Percentiles rank a stretch among this genome's conserved stretches.
These are phyloP conservation scores for slime mould (Dictyostelium discoideum) DNA, from an alignment of 78 protist genomes.

Conservation along the genomic window DNA sequence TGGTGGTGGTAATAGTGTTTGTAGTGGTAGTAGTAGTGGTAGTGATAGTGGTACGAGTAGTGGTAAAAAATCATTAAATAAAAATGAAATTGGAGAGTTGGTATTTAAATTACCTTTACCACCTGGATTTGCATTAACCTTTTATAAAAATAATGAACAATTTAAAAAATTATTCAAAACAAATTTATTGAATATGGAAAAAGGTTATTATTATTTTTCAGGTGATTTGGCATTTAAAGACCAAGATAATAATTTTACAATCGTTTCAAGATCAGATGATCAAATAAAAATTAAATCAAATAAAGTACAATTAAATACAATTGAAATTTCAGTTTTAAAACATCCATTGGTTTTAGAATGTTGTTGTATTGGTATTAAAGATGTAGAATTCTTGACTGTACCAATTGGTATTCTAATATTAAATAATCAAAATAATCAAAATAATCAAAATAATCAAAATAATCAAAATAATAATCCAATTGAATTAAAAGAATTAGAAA, in stretches of 20 bases:
- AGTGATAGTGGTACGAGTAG: no score
- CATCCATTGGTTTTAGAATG: conserved; percentile 57
- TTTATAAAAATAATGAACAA: conserved; percentile 72
- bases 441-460: no score
- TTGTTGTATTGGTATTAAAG: not conserved
- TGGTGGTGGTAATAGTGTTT: no score
- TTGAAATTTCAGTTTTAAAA: conserved; percentile 90
- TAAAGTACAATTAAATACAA: conserved; percentile 82
- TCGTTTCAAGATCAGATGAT: conserved; percentile 91
- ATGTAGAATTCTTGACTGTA: not conserved
- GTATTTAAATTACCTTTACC: conserved; percentile 85
- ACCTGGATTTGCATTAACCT: conserved; percentile 65
- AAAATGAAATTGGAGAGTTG: conserved; percentile 45
- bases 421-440: not conserved
- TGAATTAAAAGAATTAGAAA: not conserved
- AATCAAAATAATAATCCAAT: no score
- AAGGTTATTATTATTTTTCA: not conserved
- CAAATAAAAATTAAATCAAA: conserved; percentile 90
- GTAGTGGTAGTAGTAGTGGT: no score
- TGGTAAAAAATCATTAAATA: not conserved
- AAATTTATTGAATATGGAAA: no score
- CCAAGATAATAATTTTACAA: conserved; percentile 42
- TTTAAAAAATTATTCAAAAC: conserved; percentile 44
- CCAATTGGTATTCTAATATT: not conserved
- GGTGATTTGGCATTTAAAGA: conserved; percentile 86